Evolutionary conservation across 1,139 yeast species (phyloP), one percentile per base, ranked within the genome.

Genomic region (Arxiozyma slooffiae): DNA sequence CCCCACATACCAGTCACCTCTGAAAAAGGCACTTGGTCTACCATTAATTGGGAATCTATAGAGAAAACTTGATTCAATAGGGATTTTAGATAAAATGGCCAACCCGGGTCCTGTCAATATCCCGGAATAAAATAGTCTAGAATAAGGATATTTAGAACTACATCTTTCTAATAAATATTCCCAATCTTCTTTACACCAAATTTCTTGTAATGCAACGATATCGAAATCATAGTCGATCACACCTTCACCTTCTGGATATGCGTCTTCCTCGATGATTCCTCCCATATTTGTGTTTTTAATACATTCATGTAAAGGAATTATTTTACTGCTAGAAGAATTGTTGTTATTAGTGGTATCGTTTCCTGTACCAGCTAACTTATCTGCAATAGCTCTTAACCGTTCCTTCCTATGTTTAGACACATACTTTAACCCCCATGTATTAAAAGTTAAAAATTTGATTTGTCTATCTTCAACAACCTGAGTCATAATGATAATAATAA

Each of bases 1-100:
- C 2, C 99, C 99, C 23, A 94, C 99, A 58, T 79, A 87, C 96
- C 97, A 92, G 67, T 92, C 99, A 30, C 99, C 99, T 53, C 97
- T 71, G 70, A 79, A 85, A 55, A 94, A 83, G 0, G 98, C 98
- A 39, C 90, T 81, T 1, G 97, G 95, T 48, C 96, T 74, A 1
- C 99, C 99, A 67, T 90, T 92, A 53, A 92, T 78, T 0, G 97
- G 95, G 63, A 87, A 92, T 43, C 96, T 71, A 62, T 85, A 85
- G 47, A 92, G 69, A 61, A 84, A 85, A 0, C 96, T 80, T 34
- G 82, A 79, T 48, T 77, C 81, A 37, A 92, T 88, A 3, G 97
- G 97, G 58, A 86, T 78, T 59, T 85, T 82, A 9, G 96, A 86
- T 47, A 94, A 67, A 5, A 92, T 73, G 0, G 89, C 95, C 49